A percentile compares a stretch with the other conserved stretches of the same genome.
Conservation (phyloP, 257 asterid species). For the Rehmannia glutinosa region DNA sequence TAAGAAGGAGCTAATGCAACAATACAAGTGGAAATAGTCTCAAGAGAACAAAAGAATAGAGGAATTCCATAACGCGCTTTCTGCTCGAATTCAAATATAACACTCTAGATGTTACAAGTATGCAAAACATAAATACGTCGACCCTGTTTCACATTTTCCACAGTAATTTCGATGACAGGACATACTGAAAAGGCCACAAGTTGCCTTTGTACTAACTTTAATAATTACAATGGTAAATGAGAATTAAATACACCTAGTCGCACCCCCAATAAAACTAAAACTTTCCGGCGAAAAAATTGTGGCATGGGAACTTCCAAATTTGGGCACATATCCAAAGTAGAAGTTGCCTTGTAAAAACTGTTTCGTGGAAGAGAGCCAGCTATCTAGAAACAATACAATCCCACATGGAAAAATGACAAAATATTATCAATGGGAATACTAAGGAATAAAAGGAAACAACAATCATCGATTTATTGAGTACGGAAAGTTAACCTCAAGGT, state of each 20-base stretch:
- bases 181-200: background rate
- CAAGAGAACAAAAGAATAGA: background rate
- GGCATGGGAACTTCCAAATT: background rate
- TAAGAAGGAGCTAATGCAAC: background rate
- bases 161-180: background rate
- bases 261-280: background rate
- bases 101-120: too few relatives aligned
- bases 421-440: background rate
- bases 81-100: background rate
- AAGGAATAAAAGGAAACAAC: background rate
- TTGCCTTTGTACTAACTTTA: background rate
- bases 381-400: background rate
- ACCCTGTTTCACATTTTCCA: background rate
- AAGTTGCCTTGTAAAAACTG: background rate
- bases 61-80: too few relatives aligned
- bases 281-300: background rate
- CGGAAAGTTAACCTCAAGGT: background rate
- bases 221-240: slow-evolving; percentile 1
- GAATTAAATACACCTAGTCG: background rate
- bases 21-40: background rate
- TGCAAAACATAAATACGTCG: background rate
- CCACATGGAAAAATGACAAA: background rate
- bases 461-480: background rate
- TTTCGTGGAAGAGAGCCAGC: background rate
- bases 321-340: background rate